phyloP scores from a whole-genome alignment of 2,329 filamentous ascomycete genomes.

The Colletotrichum godetiae region DNA sequence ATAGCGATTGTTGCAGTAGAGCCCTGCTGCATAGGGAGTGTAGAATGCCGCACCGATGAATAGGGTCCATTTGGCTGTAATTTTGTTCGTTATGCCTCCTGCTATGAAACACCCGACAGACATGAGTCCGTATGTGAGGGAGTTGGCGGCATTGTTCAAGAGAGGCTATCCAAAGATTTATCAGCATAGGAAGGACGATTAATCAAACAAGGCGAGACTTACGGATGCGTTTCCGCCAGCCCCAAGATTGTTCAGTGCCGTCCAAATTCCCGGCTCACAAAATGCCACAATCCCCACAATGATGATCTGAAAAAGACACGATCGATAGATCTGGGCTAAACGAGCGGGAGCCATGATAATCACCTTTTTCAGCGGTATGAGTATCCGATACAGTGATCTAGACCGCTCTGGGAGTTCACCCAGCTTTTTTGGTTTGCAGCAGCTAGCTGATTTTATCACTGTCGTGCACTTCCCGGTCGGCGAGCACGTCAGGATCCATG shows the following conservation, averaged over 20 bases:
- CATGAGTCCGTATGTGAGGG: conserved; percentile 30
- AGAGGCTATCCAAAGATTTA: background rate
- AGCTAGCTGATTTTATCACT: background rate
- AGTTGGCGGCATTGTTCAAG: conserved; percentile 26
- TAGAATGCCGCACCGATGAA: conserved; percentile 56
- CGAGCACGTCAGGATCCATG: conserved; percentile 28
- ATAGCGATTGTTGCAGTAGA: conserved; percentile 57
- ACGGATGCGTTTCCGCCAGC: conserved; percentile 36
- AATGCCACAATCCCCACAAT: conserved; percentile 35
- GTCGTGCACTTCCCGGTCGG: background rate
- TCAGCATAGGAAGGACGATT: no score
- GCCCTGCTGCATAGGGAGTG: conserved; percentile 53
- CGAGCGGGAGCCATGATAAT: background rate
- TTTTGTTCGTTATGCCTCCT: conserved; percentile 29
- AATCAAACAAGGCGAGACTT: background rate
- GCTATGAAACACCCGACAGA: conserved; percentile 30
- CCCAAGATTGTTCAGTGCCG: conserved; percentile 39
- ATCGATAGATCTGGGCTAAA: conserved; percentile 7
- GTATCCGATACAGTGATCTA: background rate
- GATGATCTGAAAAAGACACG: conserved; percentile 28
- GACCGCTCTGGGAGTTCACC: background rate
- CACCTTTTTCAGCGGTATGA: background rate
- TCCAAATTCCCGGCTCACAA: conserved; percentile 40
- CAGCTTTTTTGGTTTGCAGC: background rate
- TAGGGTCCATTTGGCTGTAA: conserved; percentile 46